Evolutionary conservation across 2,329 filamentous ascomycete genomes (phyloP), one percentile per base, ranked within the genome.

Genomic region (Emmonsia crescens): DNA sequence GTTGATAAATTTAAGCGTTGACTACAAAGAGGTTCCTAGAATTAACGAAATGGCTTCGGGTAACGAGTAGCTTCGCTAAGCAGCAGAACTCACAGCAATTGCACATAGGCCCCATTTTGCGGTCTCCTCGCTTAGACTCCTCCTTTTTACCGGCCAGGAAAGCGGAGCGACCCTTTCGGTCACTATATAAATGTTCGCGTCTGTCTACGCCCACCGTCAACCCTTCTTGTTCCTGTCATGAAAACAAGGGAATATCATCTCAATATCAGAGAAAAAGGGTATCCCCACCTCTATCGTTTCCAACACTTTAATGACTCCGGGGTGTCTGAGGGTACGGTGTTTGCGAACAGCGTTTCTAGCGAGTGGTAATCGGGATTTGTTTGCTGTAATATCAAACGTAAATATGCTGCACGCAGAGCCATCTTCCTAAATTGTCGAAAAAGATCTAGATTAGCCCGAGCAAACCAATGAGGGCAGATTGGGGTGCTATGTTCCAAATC

Each of bases 1-100:
- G 70, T 99, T 99, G 73, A 99, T 90, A 71, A 99, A 99, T 70
- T 94, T 96, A 67, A 97, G 77, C 0, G 94, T 97, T 72, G 91
- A 89, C 86, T 92, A 42, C 12, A 44, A 44, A 29, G 21, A 29
- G 21, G n/a, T 21, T 29, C 19, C 29, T 4, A 1, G 21, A 36
- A 19, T 46, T 24, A 36, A 12, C 16, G 9, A 57, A 57, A 51
- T 31, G 3, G 3, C n/a, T 16, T 36, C 19, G 1, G 38, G 42
- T 19, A 40, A 54, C 3, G 19, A 36, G 46, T 33, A 31, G 5
- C 21, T 27, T n/a, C 21, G 2, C 29, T 29, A 33, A 21, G 63
- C 33, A 40, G 57, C 4, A 79, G 52, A 59, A 51, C 76, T 64
- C 81, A 91, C 89, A 67, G 94, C 91, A 65, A 97, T 79, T 68